Conservation (phyloP, 2,329 filamentous ascomycete species). For the Endoconidiophora polonica region DNA sequence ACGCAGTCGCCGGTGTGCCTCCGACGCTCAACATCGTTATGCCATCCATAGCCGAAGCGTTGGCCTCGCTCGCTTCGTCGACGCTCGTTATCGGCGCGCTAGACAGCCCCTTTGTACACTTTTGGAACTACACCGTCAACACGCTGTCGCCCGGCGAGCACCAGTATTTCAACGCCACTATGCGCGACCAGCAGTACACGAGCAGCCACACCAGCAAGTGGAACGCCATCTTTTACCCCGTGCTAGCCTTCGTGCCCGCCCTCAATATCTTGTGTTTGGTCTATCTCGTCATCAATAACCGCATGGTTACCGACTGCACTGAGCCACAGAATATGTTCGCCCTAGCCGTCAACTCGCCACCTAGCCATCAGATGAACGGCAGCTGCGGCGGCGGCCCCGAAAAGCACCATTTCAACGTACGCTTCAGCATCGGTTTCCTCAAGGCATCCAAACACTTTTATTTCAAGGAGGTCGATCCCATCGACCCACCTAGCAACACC, state of each 20-base stretch:
- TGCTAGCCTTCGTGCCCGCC: constrained; percentile 30
- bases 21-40: constrained; percentile 18
- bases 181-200: constrained; percentile 52
- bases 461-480: constrained; percentile 23
- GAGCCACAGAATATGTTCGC: constrained; percentile 63
- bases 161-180: constrained; percentile 45
- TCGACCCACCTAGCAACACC: constrained; percentile 1
- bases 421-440: constrained; percentile 26
- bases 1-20: constrained; percentile 12
- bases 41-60: constrained; percentile 56
- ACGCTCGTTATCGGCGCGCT: constrained; percentile 46
- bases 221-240: constrained; percentile 46
- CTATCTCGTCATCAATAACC: constrained; percentile 38
- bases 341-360: constrained; percentile 45
- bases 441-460: constrained; percentile 26
- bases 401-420: constrained; percentile 23
- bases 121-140: constrained; percentile 28
- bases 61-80: constrained; percentile 52
- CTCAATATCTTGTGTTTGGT: constrained; percentile 49
- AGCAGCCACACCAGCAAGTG: constrained; percentile 44
- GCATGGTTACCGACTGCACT: constrained; percentile 60
- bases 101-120: constrained; percentile 42
- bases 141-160: constrained; percentile 24
- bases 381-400: constrained; percentile 24
- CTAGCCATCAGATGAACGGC: constrained; percentile 22